phyloP scores from a whole-genome alignment of 306 rosid species.

The Acacia crassicarpa region DNA sequence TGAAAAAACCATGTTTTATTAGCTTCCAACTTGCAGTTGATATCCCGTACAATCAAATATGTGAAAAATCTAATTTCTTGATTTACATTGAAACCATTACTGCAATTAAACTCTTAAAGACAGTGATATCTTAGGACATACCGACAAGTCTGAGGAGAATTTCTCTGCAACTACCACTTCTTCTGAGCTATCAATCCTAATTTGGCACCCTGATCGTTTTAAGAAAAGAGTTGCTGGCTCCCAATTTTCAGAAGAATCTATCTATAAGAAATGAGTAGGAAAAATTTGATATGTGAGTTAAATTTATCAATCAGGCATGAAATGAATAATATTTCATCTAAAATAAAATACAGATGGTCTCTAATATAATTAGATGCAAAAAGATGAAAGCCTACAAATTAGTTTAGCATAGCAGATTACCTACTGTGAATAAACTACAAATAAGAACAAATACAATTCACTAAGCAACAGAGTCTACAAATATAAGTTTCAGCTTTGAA shows the following conservation, averaged over 20 bases:
- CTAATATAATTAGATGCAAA: not conserved
- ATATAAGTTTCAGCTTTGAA: not conserved
- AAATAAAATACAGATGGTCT: not conserved
- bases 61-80: not conserved
- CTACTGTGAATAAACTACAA: not conserved
- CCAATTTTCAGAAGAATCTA: constrained; percentile 87
- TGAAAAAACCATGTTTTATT: not conserved
- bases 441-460: not conserved
- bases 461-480: not conserved
- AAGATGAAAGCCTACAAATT: not conserved
- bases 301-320: constrained; percentile 2
- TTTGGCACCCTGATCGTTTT: constrained; percentile 75
- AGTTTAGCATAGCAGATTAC: not conserved
- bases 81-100: not conserved
- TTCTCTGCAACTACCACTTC: constrained; percentile 56
- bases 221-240: constrained; percentile 70
- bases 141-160: constrained; percentile 86
- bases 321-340: constrained; percentile 9
- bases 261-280: constrained; percentile 42
- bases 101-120: not conserved
- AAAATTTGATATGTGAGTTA: constrained; percentile 22
- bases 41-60: not conserved
- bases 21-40: constrained; percentile 1
- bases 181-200: constrained; percentile 59
- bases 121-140: constrained; percentile 36